Evolutionary conservation across 1,139 yeast species (phyloP).

Genomic region (Yamadazyma aaseri): DNA sequence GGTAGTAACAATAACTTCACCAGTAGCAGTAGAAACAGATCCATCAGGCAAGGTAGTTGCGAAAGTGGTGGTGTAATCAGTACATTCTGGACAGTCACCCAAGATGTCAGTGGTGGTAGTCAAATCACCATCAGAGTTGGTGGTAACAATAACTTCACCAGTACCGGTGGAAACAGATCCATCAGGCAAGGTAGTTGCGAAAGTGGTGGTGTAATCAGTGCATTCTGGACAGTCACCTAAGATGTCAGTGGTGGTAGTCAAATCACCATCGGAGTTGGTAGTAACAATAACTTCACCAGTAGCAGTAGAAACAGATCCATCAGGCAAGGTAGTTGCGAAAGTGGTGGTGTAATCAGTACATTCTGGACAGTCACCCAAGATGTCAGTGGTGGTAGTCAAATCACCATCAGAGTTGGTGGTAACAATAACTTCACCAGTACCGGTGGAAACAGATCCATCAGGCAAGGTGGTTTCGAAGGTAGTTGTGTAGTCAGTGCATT

Average conservation of each 20-base stretch:
- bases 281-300: conserved; percentile 10
- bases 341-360: conserved; percentile 15
- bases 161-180: conserved; percentile 5
- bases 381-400: conserved; percentile 5
- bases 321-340: conserved; percentile 10
- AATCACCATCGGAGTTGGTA: conserved; percentile 10
- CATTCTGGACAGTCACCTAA: conserved; percentile 10
- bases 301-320: conserved; percentile 8
- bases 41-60: conserved; percentile 16
- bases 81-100: conserved; percentile 12
- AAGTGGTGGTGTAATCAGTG: conserved; percentile 14
- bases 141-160: conserved; percentile 9
- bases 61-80: conserved; percentile 20
- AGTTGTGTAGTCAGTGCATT: conserved; percentile 8
- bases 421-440: conserved; percentile 8
- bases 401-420: conserved; percentile 8
- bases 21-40: conserved; percentile 11
- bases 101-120: conserved; percentile 6
- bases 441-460: conserved; percentile 9
- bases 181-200: conserved; percentile 8
- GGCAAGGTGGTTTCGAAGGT: conserved; percentile 9
- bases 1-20: conserved; percentile 14
- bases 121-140: conserved; percentile 8
- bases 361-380: conserved; percentile 8
- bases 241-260: conserved; percentile 7